Evolutionary conservation across 1,284 basidiomycete genomes (phyloP).

Genomic region (Marasmius sp.): DNA sequence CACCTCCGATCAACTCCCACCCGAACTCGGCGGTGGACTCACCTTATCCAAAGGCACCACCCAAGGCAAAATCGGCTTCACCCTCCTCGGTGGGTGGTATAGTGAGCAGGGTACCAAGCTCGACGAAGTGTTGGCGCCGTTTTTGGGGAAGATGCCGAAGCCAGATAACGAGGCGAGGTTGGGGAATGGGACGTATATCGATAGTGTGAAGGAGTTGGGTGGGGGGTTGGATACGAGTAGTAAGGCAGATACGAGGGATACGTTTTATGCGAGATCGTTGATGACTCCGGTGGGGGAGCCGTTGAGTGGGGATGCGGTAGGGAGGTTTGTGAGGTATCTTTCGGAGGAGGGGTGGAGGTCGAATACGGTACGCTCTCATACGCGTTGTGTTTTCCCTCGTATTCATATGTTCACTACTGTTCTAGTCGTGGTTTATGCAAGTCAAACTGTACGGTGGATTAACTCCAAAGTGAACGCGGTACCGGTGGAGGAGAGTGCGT

Average conservation of each 20-base stretch:
- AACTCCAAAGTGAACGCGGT: conserved; percentile 23
- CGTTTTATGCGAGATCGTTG: conserved; percentile 29
- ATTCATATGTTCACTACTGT: too few relatives aligned
- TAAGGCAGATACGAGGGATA: conserved; percentile 14
- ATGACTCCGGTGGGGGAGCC: conserved; percentile 16
- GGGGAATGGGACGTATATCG: conserved; percentile 28
- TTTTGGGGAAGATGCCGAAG: conserved; percentile 25
- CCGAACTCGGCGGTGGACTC: conserved; percentile 14
- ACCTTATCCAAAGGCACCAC: conserved; percentile 2
- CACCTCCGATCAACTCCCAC: conserved; percentile 12
- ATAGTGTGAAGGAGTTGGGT: neutral
- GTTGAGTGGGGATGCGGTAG: conserved; percentile 12
- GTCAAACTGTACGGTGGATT: conserved; percentile 24
- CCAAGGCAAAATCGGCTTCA: conserved; percentile 4
- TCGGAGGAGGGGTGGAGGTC: conserved; percentile 18
- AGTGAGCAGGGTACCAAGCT: neutral
- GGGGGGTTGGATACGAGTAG: neutral
- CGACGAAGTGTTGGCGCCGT: conserved; percentile 23
- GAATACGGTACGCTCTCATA: neutral
- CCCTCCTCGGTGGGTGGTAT: conserved; percentile 9
- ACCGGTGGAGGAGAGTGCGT: conserved; percentile 23
- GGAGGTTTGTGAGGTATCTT: conserved; percentile 16
- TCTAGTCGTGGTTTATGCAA: conserved; percentile 24
- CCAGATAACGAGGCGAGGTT: conserved; percentile 18
- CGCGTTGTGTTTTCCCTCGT: too few relatives aligned